Evolutionary conservation across 2,329 filamentous ascomycete genomes (phyloP).

Genomic region (Davidsoniella australis): DNA sequence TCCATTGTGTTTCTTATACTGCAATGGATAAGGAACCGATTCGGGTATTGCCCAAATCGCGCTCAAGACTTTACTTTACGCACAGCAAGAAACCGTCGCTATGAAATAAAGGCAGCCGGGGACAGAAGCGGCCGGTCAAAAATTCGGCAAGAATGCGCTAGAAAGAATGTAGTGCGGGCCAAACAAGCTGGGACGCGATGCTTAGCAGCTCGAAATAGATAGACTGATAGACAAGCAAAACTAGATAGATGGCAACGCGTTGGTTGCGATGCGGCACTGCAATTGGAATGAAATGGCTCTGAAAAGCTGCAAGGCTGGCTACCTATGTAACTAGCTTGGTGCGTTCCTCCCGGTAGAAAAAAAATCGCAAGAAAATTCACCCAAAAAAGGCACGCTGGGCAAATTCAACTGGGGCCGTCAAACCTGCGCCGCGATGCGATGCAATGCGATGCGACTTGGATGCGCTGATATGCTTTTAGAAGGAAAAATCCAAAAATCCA

Average conservation of each 20-base stretch:
- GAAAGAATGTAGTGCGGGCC: not conserved
- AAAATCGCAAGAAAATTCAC: too few species aligned
- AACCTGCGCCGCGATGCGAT: not conserved
- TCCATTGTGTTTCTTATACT: conserved; percentile 9
- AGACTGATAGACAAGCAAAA: too few species aligned
- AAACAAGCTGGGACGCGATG: not conserved
- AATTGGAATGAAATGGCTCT: too few species aligned
- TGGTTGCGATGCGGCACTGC: not conserved
- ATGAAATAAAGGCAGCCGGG: too few species aligned
- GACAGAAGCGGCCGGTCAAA: not conserved
- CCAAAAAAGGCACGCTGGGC: too few species aligned
- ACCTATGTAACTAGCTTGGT: too few species aligned
- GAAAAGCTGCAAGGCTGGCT: too few species aligned
- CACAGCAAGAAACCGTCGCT: not conserved
- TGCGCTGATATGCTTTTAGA: not conserved
- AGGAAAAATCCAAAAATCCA: conserved; percentile 1
- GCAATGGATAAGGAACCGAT: conserved; percentile 3
- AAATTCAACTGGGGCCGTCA: too few species aligned
- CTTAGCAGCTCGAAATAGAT: too few species aligned
- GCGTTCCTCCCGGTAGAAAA: too few species aligned
- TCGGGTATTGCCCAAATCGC: not conserved
- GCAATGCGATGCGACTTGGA: not conserved
- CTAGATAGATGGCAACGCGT: too few species aligned
- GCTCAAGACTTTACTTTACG: conserved; percentile 1
- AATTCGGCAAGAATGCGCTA: not conserved